Base-by-base conservation (phyloP, 1,284 basidiomycete genomes). In the Earliella scabrosa region DNA sequence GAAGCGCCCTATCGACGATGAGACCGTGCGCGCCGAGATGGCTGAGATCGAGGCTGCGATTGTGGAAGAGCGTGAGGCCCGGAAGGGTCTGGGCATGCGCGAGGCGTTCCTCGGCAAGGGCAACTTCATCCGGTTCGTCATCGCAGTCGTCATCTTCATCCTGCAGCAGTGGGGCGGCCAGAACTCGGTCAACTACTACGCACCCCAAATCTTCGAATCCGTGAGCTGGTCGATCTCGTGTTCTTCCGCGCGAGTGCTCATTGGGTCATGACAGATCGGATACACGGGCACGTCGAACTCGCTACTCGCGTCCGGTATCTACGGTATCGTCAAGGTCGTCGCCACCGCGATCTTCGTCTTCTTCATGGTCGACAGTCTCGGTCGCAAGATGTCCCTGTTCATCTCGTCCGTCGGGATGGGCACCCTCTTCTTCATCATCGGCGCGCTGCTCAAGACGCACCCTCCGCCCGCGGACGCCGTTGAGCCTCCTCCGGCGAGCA, bases 221-320 rank as follows among this genome's bases (percentile, higher is more conserved):
- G 88, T 84, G 72, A 72, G 76, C 61, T 16, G 7, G 31, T 16
- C 38, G 16, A 45, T 35, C 26, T 14, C 13, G 26, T 1, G 23
- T 9, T 20, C 4, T 7, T 26, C 14, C 49, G 36, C 13, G 18
- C 20, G 8, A 14, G 16, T 44, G 4, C 73, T 14, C 2, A 45
- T 60, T 31, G 29, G 29, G 29, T 31, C 6, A 31, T 31, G n/a
- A 13, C 44, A 79, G 82, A 89, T 91, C 62, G 88, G 88, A 13
- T 90, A 83, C 67, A 78, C 75, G 1, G 83, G 81, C 23, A 76
- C 76, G 2, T 80, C 78, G 46, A 81, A 80, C 63, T 82, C 83
- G 7, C 79, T 94, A 2, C 82, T 94, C 54, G 90, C 92, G 2
- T 89, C 88, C 10, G 92, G 92, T 27, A 83, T 94, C 51, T 95